phyloP scores from a whole-genome alignment of 345 rosid species.

The Barbarea vulgaris region DNA sequence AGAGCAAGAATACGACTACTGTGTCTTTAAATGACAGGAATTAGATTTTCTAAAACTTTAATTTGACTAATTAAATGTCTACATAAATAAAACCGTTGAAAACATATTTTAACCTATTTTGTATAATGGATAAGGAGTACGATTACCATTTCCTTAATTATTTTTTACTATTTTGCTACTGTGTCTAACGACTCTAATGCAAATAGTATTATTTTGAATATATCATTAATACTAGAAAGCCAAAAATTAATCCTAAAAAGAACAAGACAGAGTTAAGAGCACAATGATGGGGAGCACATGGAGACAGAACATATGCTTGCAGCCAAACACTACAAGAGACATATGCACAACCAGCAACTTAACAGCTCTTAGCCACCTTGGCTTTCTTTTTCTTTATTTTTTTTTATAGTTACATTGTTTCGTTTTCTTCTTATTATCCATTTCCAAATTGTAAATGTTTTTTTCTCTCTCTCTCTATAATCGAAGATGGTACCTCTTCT shows the following conservation, averaged over 20 bases:
- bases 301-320: slow-evolving; percentile 48
- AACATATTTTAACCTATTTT: background rate
- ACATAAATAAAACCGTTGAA: background rate
- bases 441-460: background rate
- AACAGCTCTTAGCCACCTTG: slow-evolving; percentile 43
- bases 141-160: background rate
- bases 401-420: slow-evolving; percentile 5
- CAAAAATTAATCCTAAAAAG: background rate
- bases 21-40: background rate
- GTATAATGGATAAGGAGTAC: background rate
- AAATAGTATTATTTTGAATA: background rate
- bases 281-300: slow-evolving; percentile 39
- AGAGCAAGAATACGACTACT: background rate
- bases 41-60: background rate
- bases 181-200: too few relatives aligned
- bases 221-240: background rate
- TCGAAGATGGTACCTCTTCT: background rate
- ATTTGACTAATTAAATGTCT: background rate
- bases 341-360: slow-evolving; percentile 17
- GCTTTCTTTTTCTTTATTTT: slow-evolving; percentile 32
- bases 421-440: background rate
- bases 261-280: background rate
- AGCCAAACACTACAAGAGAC: slow-evolving; percentile 30
- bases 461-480: background rate
- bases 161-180: too few relatives aligned